Evolutionary conservation across 495 filamentous ascomycete species (phyloP), one percentile per base, ranked within the genome.

Genomic region (Aspergillus sparsus): DNA sequence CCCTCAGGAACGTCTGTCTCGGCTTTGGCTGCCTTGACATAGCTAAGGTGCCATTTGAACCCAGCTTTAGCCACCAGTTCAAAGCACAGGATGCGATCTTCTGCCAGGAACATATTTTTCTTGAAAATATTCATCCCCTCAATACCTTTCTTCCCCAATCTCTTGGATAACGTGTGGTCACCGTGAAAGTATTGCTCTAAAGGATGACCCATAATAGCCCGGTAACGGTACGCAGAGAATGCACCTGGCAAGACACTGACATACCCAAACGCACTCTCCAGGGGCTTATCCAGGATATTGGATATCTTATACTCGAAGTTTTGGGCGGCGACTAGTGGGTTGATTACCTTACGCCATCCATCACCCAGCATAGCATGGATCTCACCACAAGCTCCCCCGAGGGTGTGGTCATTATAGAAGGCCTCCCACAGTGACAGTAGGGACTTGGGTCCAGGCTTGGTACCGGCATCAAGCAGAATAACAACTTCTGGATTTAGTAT

Each of bases 111-210:
- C 94, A 98, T 98, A 85, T 98, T 98, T 85, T 98, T 98, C 82
- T 98, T 98, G 88, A 98, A 98, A 65, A 98, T 98, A 74, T 97
- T 97, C 94, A 98, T 99, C 63, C 93, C 95, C 71, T 98, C 94
- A 67, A 98, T 97, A 81, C 94, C 94, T 83, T 99, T 99, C 78
- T 96, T 96, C 58, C 91, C 92, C 56, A 96, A 85, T 55, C 91
- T 85, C 76, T 94, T 94, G 57, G 94, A 95, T 21, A 98, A 84
- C 0, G 94, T 98, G 74, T 98, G 94, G 69, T 98, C 94, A 82
- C 94, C 94, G 72, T 97, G 94, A 85, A 98, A 98, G 72, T 98
- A 98, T 74, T 98, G 94, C 68, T 97, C 93, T 0, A 98, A 78
- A 2, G 94, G 94, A 36, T 94, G 87, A 56, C 94, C 94, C 91